Evolutionary conservation across 1,284 basidiomycete genomes (phyloP).

Genomic region (Malassezia pachydermatis): DNA sequence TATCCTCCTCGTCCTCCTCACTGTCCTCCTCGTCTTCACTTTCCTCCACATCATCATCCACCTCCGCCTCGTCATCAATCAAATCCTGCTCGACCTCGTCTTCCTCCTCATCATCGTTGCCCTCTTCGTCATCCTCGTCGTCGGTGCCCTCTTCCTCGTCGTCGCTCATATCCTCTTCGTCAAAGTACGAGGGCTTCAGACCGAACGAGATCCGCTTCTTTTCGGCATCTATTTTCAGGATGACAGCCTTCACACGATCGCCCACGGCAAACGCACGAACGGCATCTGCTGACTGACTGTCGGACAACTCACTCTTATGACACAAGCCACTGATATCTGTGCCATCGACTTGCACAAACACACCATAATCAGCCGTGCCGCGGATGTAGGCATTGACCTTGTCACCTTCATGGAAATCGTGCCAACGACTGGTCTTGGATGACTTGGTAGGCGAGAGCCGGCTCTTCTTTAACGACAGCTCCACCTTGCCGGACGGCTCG

Average conservation of each 20-base stretch:
- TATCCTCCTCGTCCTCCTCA: neutral
- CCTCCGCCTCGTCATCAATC: conserved; percentile 10
- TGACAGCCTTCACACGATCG: conserved; percentile 70
- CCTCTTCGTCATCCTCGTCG: conserved; percentile 28
- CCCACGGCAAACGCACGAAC: conserved; percentile 74
- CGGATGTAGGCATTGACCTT: conserved; percentile 48
- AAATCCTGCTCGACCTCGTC: conserved; percentile 20
- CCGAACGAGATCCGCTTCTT: conserved; percentile 76
- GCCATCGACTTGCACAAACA: conserved; percentile 78
- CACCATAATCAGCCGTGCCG: conserved; percentile 69
- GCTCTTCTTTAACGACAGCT: conserved; percentile 63
- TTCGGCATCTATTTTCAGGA: conserved; percentile 62
- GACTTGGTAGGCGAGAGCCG: conserved; percentile 1
- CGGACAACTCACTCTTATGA: conserved; percentile 57
- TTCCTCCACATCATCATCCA: conserved; percentile 56
- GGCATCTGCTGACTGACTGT: conserved; percentile 53
- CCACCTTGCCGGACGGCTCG: conserved; percentile 64
- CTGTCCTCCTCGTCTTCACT: neutral
- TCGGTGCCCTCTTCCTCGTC: conserved; percentile 51
- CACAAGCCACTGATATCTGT: conserved; percentile 79
- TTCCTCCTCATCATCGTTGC: conserved; percentile 18
- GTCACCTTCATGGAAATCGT: conserved; percentile 44
- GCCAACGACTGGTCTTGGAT: neutral
- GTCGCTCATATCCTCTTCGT: conserved; percentile 47
- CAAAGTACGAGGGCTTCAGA: conserved; percentile 79